Evolutionary conservation across 129 eudicot genomes (phyloP).

Genomic region (Saposhnikovia divaricata): DNA sequence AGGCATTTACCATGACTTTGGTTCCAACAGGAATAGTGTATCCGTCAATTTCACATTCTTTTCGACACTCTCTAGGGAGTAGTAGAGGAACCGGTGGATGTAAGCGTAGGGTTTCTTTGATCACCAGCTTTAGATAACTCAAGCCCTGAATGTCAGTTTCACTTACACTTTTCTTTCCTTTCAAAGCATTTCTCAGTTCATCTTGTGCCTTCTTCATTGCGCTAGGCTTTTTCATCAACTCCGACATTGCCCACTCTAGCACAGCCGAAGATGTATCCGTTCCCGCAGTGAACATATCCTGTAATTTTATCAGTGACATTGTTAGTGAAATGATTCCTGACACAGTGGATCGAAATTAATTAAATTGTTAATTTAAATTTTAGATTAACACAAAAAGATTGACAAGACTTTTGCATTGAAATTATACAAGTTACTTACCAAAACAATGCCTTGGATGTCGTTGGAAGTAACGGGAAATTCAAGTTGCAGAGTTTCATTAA

Average conservation of each 20-base stretch:
- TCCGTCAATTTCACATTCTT: constrained; percentile 9
- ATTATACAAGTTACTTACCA: not conserved
- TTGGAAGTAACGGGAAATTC: constrained; percentile 1
- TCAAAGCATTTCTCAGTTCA: not conserved
- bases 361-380: no score
- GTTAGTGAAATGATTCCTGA: no score
- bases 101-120: constrained; percentile 9
- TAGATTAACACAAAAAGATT: no score
- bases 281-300: constrained; percentile 9
- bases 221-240: constrained; percentile 4
- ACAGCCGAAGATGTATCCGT: constrained; percentile 1
- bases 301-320: not conserved
- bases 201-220: constrained; percentile 6
- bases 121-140: not conserved
- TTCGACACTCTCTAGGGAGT: not conserved
- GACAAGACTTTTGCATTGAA: no score
- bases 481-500: not conserved
- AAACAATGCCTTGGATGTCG: not conserved
- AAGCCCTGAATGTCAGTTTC: not conserved
- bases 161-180: not conserved
- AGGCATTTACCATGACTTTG: constrained; percentile 6
- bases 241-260: constrained; percentile 11
- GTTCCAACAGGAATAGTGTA: constrained; percentile 4
- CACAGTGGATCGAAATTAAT: no score
- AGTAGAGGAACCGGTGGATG: constrained; percentile 1